Conservation (phyloP, 176 grass and related monocot species). For the Carex scoparia region DNA sequence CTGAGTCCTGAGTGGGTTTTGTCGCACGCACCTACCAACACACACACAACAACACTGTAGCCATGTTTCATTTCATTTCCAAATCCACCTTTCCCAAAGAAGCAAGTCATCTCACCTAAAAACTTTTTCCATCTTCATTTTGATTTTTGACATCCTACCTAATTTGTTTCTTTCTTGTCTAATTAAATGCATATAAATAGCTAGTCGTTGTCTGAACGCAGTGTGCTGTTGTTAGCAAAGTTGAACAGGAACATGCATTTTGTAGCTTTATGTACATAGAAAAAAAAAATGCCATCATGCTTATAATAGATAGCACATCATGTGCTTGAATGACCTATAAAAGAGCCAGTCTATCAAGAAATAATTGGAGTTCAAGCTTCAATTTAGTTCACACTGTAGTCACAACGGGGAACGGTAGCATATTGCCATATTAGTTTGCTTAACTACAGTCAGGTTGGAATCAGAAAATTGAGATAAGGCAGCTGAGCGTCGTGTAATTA, state of each 20-base stretch:
- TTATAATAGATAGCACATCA: neutral
- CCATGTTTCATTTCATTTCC: neutral
- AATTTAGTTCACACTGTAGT: neutral
- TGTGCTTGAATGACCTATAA: neutral
- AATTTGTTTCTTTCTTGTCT: conserved; percentile 13
- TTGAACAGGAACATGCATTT: neutral
- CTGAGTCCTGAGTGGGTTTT: neutral
- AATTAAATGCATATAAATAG: neutral
- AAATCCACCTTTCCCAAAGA: conserved; percentile 5
- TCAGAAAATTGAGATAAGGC: too few relatives aligned
- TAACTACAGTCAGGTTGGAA: neutral
- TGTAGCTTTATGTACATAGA: neutral
- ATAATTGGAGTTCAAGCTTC: neutral
- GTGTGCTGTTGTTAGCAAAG: neutral
- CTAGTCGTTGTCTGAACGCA: too few relatives aligned
- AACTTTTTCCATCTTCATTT: neutral
- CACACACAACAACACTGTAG: conserved; percentile 1
- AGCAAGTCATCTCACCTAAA: neutral
- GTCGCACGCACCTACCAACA: neutral
- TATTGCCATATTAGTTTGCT: neutral
- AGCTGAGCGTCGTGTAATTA: too few relatives aligned
- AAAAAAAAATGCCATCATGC: neutral
- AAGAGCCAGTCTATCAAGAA: neutral
- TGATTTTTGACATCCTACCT: conserved; percentile 13
- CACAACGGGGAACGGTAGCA: neutral